A percentile compares a stretch with the other conserved stretches of the same genome.
These are phyloP conservation scores for Tricholoma furcatifolium DNA, from an alignment of 768 basidiomycete species.

Conservation along the genomic window DNA sequence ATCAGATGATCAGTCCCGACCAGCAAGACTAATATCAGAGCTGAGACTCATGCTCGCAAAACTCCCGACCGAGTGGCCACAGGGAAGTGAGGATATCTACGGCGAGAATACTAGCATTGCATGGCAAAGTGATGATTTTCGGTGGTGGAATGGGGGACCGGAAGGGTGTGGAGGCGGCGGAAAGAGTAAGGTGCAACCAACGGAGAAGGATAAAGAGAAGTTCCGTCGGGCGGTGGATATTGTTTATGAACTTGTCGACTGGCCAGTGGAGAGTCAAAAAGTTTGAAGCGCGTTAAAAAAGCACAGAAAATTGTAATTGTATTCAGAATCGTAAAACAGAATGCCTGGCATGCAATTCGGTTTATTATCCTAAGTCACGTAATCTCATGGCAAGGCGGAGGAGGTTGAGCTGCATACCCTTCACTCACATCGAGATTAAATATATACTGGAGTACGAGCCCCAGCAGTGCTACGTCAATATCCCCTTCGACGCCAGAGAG, in stretches of 20 bases:
- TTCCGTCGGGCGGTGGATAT: neutral
- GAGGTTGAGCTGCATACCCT: too few relatives aligned
- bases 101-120: neutral
- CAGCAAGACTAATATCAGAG: neutral
- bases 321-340: too few relatives aligned
- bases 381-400: too few relatives aligned
- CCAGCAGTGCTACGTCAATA: too few relatives aligned
- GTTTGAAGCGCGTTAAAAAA: too few relatives aligned
- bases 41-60: neutral
- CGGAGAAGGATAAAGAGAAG: slow-evolving; percentile 1
- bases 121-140: neutral
- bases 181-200: neutral
- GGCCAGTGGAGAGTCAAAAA: neutral
- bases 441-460: too few relatives aligned
- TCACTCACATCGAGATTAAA: too few relatives aligned
- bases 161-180: neutral
- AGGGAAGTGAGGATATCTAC: slow-evolving; percentile 1
- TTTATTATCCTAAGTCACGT: too few relatives aligned
- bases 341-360: too few relatives aligned
- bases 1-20: neutral
- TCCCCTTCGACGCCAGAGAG: too few relatives aligned
- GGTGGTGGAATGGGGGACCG: neutral
- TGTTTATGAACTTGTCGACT: neutral
- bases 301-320: too few relatives aligned
- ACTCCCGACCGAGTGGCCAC: neutral